Conservation (phyloP, 2,329 filamentous ascomycete genomes). For the Leptographium wingfieldii region DNA sequence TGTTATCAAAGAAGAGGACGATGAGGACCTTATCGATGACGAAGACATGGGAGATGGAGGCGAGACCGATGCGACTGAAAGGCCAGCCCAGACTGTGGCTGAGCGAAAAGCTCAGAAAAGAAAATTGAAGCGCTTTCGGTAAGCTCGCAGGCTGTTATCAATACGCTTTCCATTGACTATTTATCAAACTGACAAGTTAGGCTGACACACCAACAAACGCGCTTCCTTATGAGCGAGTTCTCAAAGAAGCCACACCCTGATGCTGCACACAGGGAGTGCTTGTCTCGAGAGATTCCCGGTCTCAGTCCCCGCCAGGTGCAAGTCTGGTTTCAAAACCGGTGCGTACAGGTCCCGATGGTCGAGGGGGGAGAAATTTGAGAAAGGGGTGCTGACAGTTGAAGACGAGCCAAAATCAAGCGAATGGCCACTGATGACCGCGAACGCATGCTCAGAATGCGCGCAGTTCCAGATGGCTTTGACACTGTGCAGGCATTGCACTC, state of each 20-base stretch:
- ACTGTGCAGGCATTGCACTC: conserved; percentile 57
- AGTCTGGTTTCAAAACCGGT: conserved; percentile 98
- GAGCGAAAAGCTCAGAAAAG: conserved; percentile 44
- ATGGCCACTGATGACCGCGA: conserved; percentile 58
- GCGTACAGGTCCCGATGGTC: conserved; percentile 12
- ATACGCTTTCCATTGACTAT: background rate
- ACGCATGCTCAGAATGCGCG: conserved; percentile 59
- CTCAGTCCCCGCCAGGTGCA: conserved; percentile 87
- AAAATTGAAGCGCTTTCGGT: conserved; percentile 75
- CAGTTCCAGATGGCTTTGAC: conserved; percentile 58
- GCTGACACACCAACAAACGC: conserved; percentile 91
- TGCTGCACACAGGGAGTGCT: conserved; percentile 73
- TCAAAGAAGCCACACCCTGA: conserved; percentile 90
- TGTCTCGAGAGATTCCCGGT: conserved; percentile 83
- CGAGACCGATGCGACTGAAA: conserved; percentile 28
- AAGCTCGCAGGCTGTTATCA: background rate
- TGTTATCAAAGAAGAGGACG: conserved; percentile 31
- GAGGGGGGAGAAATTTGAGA: background rate
- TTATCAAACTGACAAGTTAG: conserved; percentile 29
- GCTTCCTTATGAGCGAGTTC: conserved; percentile 95
- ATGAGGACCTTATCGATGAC: conserved; percentile 41
- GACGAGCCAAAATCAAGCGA: conserved; percentile 60
- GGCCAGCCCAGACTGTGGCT: conserved; percentile 36
- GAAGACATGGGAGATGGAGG: conserved; percentile 40
- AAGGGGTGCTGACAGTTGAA: conserved; percentile 17